A percentile compares a stretch with the other conserved stretches of the same genome.
phyloP scores from a whole-genome alignment of 306 rosid species.

The Fagus crenata region DNA sequence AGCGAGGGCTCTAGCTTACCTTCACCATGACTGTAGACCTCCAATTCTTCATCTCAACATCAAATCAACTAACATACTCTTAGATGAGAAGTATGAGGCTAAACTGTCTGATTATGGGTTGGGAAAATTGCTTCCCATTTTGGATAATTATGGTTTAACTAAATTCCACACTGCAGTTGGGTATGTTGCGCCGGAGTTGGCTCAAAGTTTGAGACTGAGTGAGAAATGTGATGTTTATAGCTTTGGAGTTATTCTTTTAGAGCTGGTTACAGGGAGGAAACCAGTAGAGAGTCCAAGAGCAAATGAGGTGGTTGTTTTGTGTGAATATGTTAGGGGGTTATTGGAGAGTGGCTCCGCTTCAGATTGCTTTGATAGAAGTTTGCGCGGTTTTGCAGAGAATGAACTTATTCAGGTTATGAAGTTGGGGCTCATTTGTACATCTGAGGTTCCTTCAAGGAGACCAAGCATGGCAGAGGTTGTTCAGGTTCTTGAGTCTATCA shows the following conservation, averaged over 20 bases:
- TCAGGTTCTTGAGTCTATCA: constrained; percentile 93
- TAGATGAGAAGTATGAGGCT: constrained; percentile 72
- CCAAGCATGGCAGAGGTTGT: constrained; percentile 99
- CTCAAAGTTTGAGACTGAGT: constrained; percentile 81
- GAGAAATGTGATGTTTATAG: constrained; percentile 96
- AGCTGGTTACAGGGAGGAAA: constrained; percentile 92
- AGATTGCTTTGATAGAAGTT: constrained; percentile 75
- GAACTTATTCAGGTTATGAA: constrained; percentile 92
- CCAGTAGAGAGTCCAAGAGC: constrained; percentile 90
- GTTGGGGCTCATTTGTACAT: constrained; percentile 84
- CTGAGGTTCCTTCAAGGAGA: constrained; percentile 82
- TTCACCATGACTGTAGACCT: constrained; percentile 94
- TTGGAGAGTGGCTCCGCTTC: constrained; percentile 83
- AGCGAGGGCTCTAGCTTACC: constrained; percentile 84
- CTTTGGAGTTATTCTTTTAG: constrained; percentile 90
- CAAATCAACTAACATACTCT: constrained; percentile 85
- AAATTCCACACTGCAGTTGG: constrained; percentile 85
- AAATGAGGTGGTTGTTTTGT: constrained; percentile 78
- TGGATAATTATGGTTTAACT: constrained; percentile 75
- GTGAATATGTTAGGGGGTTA: constrained; percentile 77
- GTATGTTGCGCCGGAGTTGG: constrained; percentile 94
- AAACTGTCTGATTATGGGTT: constrained; percentile 92
- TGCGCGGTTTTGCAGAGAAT: constrained; percentile 73
- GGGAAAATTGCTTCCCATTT: constrained; percentile 84
- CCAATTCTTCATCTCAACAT: constrained; percentile 96